Percentiles rank a stretch among this genome's conserved stretches.
phyloP scores from a whole-genome alignment of 1,284 basidiomycete species.

The Austroboletus olivaceoglutinosus region DNA sequence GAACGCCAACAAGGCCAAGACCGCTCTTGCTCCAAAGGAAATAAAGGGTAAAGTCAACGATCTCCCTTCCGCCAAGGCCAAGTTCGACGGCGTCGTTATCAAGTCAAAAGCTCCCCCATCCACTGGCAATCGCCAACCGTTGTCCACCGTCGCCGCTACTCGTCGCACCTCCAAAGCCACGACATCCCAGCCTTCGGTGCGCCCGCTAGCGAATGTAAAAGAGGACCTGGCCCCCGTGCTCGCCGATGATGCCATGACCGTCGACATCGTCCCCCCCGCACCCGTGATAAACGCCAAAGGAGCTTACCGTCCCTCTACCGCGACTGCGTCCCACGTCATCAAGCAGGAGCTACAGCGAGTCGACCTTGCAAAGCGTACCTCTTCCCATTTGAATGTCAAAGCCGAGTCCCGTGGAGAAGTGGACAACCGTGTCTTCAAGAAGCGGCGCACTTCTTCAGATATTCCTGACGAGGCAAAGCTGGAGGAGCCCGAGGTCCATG shows the following conservation, averaged over 20 bases:
- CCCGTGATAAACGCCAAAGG: constrained; percentile 3
- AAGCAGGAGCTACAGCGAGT: constrained; percentile 30
- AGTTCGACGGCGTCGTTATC: constrained; percentile 55
- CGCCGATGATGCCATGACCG: constrained; percentile 57
- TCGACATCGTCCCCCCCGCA: constrained; percentile 40
- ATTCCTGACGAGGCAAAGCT: constrained; percentile 50
- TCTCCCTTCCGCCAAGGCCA: constrained; percentile 35
- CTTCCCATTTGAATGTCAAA: constrained; percentile 28
- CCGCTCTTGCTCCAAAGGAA: constrained; percentile 27
- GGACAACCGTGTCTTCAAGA: constrained; percentile 60
- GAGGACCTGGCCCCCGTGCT: constrained; percentile 31
- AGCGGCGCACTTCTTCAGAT: constrained; percentile 71
- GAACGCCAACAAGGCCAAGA: constrained; percentile 47
- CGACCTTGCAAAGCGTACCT: constrained; percentile 28
- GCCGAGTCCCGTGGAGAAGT: constrained; percentile 43
- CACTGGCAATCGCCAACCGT: constrained; percentile 35
- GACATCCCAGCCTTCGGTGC: constrained; percentile 20
- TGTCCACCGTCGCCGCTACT: constrained; percentile 37
- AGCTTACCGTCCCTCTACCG: constrained; percentile 9
- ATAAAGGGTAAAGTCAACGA: constrained; percentile 48
- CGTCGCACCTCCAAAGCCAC: constrained; percentile 29
- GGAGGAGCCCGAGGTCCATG: constrained; percentile 26
- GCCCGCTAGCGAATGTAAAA: constrained; percentile 35
- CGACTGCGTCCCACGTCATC: constrained; percentile 17
- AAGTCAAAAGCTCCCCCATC: constrained; percentile 43